These are phyloP conservation scores for Fusarium bactridioides DNA, from an alignment of 2,329 filamentous ascomycete species.

Conservation along the genomic window DNA sequence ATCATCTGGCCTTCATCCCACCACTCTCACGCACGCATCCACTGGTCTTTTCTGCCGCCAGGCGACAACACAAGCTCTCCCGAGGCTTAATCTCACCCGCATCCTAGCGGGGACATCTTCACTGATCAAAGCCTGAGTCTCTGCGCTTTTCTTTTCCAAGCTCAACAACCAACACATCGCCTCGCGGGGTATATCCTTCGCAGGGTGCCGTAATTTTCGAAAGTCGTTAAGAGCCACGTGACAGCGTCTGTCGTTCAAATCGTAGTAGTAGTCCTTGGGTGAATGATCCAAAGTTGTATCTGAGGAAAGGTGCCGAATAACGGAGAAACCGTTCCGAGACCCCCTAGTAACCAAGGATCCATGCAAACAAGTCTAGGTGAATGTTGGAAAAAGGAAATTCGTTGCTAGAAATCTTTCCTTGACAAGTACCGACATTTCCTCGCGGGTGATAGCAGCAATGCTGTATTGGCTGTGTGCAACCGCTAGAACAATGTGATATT, in stretches of 20 bases:
- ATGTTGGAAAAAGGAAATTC: constrained; percentile 40
- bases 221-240: constrained; percentile 49
- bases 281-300: constrained; percentile 46
- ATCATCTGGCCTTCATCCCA: constrained; percentile 46
- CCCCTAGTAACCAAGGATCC: constrained; percentile 43
- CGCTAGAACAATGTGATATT: constrained; percentile 10
- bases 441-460: background rate
- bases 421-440: constrained; percentile 7
- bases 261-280: constrained; percentile 45
- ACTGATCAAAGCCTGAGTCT: constrained; percentile 39
- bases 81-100: constrained; percentile 37
- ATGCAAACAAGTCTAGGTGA: constrained; percentile 44
- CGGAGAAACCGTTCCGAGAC: constrained; percentile 39
- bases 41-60: constrained; percentile 39
- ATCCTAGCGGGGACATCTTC: constrained; percentile 25
- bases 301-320: constrained; percentile 42
- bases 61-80: constrained; percentile 39
- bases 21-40: constrained; percentile 45
- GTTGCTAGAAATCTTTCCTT: constrained; percentile 39
- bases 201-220: constrained; percentile 48
- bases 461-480: background rate
- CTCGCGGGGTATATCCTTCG: constrained; percentile 54
- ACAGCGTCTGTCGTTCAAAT: constrained; percentile 48
- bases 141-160: constrained; percentile 44
- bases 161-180: constrained; percentile 50